phyloP scores from a whole-genome alignment of 2,329 filamentous ascomycete genomes.

The Triangularia setosa region DNA sequence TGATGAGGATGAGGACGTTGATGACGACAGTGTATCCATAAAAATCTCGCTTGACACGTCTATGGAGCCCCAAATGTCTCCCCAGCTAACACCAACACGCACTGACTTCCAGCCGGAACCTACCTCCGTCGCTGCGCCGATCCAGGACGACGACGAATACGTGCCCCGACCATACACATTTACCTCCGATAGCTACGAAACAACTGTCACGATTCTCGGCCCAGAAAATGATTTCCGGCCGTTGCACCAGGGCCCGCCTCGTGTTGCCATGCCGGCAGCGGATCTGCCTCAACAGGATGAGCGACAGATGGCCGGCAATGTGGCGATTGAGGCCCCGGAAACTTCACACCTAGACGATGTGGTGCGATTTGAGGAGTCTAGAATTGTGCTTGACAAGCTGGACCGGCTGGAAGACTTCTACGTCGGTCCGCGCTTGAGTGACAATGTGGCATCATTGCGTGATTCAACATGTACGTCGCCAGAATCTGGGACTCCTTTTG shows the following conservation, averaged over 20 bases:
- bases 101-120: conserved; percentile 24
- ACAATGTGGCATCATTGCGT: conserved; percentile 34
- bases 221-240: conserved; percentile 40
- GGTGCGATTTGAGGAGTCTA: conserved; percentile 9
- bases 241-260: conserved; percentile 24
- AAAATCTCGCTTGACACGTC: conserved; percentile 39
- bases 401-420: conserved; percentile 34
- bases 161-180: conserved; percentile 39
- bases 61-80: conserved; percentile 17
- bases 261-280: conserved; percentile 19
- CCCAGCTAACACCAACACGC: conserved; percentile 28
- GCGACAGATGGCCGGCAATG: conserved; percentile 8
- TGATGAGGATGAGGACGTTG: conserved; percentile 38
- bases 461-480: conserved; percentile 32
- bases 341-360: conserved; percentile 2
- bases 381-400: conserved; percentile 19
- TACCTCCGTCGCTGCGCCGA: conserved; percentile 10
- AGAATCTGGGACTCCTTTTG: conserved; percentile 30
- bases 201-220: conserved; percentile 48
- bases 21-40: conserved; percentile 38
- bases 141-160: conserved; percentile 34
- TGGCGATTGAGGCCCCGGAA: conserved; percentile 13
- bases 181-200: conserved; percentile 36
- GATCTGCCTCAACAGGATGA: conserved; percentile 21
- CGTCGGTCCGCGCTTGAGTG: conserved; percentile 29